Percentiles rank a stretch among this genome's conserved stretches.
These are phyloP conservation scores for Carpinus fangiana DNA, from an alignment of 306 rosid genomes.

Conservation along the genomic window DNA sequence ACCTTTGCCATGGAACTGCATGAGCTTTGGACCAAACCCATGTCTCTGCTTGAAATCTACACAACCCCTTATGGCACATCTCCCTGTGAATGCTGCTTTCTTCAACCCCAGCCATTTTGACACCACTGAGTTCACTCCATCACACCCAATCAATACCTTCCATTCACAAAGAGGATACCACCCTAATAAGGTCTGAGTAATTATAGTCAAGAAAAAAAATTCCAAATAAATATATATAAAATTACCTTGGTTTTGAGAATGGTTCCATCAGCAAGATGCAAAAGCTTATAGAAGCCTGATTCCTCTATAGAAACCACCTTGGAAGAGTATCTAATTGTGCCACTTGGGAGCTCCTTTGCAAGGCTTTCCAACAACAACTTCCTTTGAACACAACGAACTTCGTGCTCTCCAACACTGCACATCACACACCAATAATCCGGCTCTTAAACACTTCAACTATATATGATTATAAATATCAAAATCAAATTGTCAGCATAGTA, in stretches of 20 bases:
- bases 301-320: conserved; percentile 71
- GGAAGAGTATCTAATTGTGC: conserved; percentile 66
- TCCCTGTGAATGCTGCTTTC: conserved; percentile 41
- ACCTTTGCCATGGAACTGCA: conserved; percentile 57
- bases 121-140: conserved; percentile 81
- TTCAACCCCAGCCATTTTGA: conserved; percentile 73
- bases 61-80: conserved; percentile 61
- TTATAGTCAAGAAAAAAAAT: background rate
- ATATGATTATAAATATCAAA: background rate
- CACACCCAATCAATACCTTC: conserved; percentile 75
- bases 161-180: conserved; percentile 7
- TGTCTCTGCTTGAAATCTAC: conserved; percentile 30
- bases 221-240: background rate
- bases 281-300: conserved; percentile 49
- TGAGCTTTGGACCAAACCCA: conserved; percentile 34
- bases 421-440: background rate
- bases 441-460: background rate
- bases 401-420: conserved; percentile 33
- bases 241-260: conserved; percentile 58
- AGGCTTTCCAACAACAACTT: conserved; percentile 54
- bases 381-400: conserved; percentile 59
- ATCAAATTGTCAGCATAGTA: no score
- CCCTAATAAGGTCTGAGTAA: background rate
- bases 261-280: conserved; percentile 72
- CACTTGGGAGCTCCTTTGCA: conserved; percentile 65